Base-by-base conservation (phyloP, 306 rosid species). In the Fagus crenata region DNA sequence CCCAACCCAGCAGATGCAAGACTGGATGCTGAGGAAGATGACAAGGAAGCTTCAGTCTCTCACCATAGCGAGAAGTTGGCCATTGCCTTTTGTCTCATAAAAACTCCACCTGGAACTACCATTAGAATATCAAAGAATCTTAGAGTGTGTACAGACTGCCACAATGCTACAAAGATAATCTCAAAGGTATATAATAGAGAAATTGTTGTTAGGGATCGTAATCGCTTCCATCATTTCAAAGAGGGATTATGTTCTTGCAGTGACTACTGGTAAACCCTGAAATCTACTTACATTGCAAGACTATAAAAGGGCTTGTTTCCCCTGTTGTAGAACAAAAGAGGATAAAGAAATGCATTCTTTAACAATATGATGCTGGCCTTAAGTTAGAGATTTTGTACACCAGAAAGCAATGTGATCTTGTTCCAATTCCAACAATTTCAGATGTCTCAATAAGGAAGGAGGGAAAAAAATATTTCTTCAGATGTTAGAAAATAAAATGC, bases 61-160 rank as follows among this genome's bases (percentile, higher is more conserved):
- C 95, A 86, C 82, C 92, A 88, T 79, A 88, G 95, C 22, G 89
- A 90, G 83, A 90, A 90, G 87, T 79, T 90, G 40, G 92, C 95
- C 74, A 90, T 83, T 67, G 92, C 90, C 56, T 90, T 75, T 53
- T 92, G 90, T 76, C 88, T 86, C 0, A 80, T 83, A 28, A 86
- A 73, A 64, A 90, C 92, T 36, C 37, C 56, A 60, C 88, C 85
- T 0, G 88, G 85, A 75, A 69, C 88, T 49, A 80, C 88, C 37
- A 84, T 90, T 74, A 73, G 90, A 82, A 82, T 88, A 79, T 88
- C 87, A 0, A 88, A 88, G 73, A 88, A 88, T 73, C 85, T 90
- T 28, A 59, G n/a, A n/a, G n/a, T n/a, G n/a, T n/a, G n/a, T n/a
- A n/a, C n/a, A n/a, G n/a, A n/a, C n/a, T n/a, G n/a, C n/a, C n/a